phyloP scores from a whole-genome alignment of 805 yeast genomes.

The Starmera dryadoides region DNA sequence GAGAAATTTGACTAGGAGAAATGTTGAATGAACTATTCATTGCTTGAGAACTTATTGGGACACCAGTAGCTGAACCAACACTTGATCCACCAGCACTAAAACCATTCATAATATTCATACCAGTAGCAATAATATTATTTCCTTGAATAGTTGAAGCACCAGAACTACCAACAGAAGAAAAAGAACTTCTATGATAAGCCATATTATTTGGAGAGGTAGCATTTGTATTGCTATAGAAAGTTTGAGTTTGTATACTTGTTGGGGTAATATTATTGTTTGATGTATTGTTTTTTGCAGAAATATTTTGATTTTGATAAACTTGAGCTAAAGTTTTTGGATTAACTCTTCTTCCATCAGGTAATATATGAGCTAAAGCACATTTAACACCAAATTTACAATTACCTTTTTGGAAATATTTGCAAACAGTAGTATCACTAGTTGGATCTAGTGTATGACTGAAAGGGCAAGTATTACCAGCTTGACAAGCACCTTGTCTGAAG shows the following conservation, averaged over 20 bases:
- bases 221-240: not conserved
- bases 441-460: conserved; percentile 67
- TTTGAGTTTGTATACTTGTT: not conserved
- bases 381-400: conserved; percentile 92
- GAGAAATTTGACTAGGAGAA: not conserved
- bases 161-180: not conserved
- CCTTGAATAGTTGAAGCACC: not conserved
- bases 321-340: conserved; percentile 40
- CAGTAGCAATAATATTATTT: too few relatives aligned
- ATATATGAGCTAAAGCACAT: conserved; percentile 88
- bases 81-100: too few relatives aligned
- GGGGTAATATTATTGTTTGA: not conserved
- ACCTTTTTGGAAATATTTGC: conserved; percentile 95
- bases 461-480: conserved; percentile 90
- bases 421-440: conserved; percentile 49
- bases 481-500: conserved; percentile 87
- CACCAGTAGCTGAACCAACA: too few relatives aligned
- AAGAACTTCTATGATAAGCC: not conserved
- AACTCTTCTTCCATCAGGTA: conserved; percentile 83
- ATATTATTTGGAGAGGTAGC: not conserved
- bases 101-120: too few relatives aligned
- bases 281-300: not conserved
- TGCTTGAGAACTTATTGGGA: too few relatives aligned
- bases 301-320: conserved; percentile 8
- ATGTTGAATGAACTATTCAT: not conserved